These are phyloP conservation scores for Epichloe aotearoae DNA, from an alignment of 2,329 filamentous ascomycete genomes.

Conservation along the genomic window DNA sequence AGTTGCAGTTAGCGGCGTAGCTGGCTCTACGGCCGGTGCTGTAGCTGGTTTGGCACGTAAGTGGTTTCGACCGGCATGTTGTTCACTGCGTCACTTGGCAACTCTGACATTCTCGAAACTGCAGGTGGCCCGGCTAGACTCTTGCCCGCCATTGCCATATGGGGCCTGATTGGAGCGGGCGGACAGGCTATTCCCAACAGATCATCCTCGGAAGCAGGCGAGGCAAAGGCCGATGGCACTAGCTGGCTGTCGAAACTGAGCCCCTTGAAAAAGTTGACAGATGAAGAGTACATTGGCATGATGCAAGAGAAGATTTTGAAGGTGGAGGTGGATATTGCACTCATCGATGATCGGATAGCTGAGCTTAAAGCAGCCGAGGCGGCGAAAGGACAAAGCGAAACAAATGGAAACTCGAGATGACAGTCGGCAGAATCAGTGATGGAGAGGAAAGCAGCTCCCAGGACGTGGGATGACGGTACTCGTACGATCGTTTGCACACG, in stretches of 20 bases:
- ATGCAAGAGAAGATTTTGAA: slow-evolving; percentile 57
- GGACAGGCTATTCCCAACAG: slow-evolving; percentile 26
- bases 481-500: too few relatives aligned
- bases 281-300: slow-evolving; percentile 60
- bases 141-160: slow-evolving; percentile 36
- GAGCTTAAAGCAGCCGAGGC: slow-evolving; percentile 14
- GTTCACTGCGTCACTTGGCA: not conserved
- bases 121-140: slow-evolving; percentile 40
- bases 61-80: slow-evolving; percentile 12
- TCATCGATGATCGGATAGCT: slow-evolving; percentile 63
- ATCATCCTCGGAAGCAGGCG: slow-evolving; percentile 12
- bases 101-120: not conserved
- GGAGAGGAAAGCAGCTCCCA: too few relatives aligned
- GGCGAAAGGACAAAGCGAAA: not conserved
- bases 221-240: slow-evolving; percentile 25
- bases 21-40: slow-evolving; percentile 56
- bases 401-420: too few relatives aligned
- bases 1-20: slow-evolving; percentile 53
- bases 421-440: too few relatives aligned
- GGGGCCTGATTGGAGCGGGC: slow-evolving; percentile 28
- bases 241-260: slow-evolving; percentile 50
- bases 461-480: too few relatives aligned
- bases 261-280: slow-evolving; percentile 55
- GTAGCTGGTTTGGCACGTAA: slow-evolving; percentile 42
- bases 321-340: slow-evolving; percentile 62